Evolutionary conservation across 768 basidiomycete species (phyloP).

Genomic region (Tricholoma matsutake): DNA sequence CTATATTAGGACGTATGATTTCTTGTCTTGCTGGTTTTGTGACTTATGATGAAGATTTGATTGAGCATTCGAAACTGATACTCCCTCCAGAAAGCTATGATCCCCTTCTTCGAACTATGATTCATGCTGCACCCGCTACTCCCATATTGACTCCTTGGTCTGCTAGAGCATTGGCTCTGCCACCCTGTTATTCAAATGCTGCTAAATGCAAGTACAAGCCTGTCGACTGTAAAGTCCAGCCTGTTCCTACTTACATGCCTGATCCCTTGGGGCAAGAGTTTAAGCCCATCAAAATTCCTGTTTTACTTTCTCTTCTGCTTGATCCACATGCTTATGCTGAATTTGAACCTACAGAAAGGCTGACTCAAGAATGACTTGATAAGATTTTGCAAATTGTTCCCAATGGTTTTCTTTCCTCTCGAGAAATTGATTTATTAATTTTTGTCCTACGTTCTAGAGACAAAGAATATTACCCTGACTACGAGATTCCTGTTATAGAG

Average conservation of each 20-base stretch:
- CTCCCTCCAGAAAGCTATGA: slow-evolving; percentile 14
- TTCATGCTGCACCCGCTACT: slow-evolving; percentile 2
- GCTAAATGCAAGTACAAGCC: no score
- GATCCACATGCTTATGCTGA: slow-evolving; percentile 1
- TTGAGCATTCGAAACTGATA: slow-evolving; percentile 4
- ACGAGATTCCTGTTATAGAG: slow-evolving; percentile 28
- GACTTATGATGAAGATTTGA: slow-evolving; percentile 1
- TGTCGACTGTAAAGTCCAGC: no score
- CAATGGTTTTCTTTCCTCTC: neutral
- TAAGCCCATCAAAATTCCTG: slow-evolving; percentile 10
- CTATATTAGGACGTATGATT: slow-evolving; percentile 12
- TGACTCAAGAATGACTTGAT: slow-evolving; percentile 14
- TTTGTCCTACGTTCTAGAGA: slow-evolving; percentile 11
- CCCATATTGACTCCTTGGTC: no score
- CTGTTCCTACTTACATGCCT: no score
- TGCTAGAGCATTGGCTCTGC: no score
- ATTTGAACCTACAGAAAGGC: slow-evolving; percentile 5
- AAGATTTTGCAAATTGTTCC: slow-evolving; percentile 9
- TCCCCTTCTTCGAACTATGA: slow-evolving; percentile 1
- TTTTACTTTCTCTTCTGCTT: slow-evolving; percentile 1
- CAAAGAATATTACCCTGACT: slow-evolving; percentile 30
- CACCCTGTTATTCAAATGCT: no score
- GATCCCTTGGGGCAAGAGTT: no score
- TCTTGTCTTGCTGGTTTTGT: slow-evolving; percentile 8
- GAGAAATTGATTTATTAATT: slow-evolving; percentile 19